Conservation (phyloP, 2,329 filamentous ascomycete genomes). For the Apiospora aurea region DNA sequence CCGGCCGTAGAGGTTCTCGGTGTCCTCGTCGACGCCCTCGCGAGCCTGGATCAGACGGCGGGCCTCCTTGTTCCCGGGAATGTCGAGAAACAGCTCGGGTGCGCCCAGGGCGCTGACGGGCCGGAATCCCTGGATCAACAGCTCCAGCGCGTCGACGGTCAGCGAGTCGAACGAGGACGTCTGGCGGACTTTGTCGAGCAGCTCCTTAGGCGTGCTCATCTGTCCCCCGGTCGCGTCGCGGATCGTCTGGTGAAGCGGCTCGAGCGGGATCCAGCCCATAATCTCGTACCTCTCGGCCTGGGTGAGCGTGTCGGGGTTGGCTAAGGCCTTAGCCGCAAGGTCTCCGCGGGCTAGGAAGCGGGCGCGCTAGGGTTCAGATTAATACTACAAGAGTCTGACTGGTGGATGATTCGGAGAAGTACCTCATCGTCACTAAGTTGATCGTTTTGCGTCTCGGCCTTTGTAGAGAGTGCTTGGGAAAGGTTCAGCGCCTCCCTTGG, state of each 20-base stretch:
- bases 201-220: background rate
- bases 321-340: background rate
- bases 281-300: background rate
- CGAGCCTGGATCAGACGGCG: too few species aligned
- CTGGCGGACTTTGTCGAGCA: background rate
- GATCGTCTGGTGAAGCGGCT: background rate
- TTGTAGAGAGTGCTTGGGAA: background rate
- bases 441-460: background rate
- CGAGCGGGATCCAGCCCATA: background rate
- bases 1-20: too few species aligned
- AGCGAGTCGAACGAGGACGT: constrained; percentile 53
- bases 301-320: background rate
- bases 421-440: background rate
- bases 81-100: too few species aligned
- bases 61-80: too few species aligned
- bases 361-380: background rate
- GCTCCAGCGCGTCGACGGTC: constrained; percentile 34
- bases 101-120: too few species aligned
- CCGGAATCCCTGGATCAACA: too few species aligned
- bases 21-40: too few species aligned
- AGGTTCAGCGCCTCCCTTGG: background rate
- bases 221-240: background rate
- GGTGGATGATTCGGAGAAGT: background rate
- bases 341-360: background rate
- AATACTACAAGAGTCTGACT: background rate